Percentiles rank a stretch among this genome's conserved stretches.
These are phyloP conservation scores for Coemansia umbellata DNA, from an alignment of 192 early-diverging fungal species.

Conservation along the genomic window DNA sequence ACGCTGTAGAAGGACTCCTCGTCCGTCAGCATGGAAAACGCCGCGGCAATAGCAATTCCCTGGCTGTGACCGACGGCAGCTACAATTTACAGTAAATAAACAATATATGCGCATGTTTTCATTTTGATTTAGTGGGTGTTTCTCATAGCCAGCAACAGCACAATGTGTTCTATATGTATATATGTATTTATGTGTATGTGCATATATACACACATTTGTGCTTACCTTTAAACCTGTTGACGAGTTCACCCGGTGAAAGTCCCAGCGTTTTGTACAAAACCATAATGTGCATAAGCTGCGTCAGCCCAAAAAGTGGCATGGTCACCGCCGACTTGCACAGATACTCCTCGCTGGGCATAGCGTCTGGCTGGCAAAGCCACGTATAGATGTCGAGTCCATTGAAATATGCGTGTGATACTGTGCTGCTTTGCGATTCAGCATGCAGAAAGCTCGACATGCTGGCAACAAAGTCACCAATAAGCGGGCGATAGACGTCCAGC, in stretches of 20 bases:
- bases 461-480: conserved; percentile 65
- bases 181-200: not conserved
- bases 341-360: conserved; percentile 67
- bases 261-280: conserved; percentile 62
- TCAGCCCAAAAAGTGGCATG: conserved; percentile 80
- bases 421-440: conserved; percentile 52
- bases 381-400: conserved; percentile 70
- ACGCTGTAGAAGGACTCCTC: conserved; percentile 78
- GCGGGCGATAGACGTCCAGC: conserved; percentile 67
- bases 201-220: no score
- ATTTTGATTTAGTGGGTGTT: not conserved
- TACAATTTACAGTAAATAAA: conserved; percentile 64
- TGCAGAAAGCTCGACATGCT: conserved; percentile 65
- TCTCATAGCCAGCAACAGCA: not conserved
- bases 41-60: conserved; percentile 76
- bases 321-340: conserved; percentile 70
- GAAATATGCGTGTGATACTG: conserved; percentile 53
- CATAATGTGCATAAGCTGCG: conserved; percentile 78
- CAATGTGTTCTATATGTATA: not conserved
- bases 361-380: conserved; percentile 69
- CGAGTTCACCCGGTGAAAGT: conserved; percentile 47
- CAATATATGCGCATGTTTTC: not conserved
- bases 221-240: conserved; percentile 22
- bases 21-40: conserved; percentile 69
- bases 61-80: no score